Evolutionary conservation across 2,329 filamentous ascomycete genomes (phyloP).

Genomic region (Phialocephala subalpina): DNA sequence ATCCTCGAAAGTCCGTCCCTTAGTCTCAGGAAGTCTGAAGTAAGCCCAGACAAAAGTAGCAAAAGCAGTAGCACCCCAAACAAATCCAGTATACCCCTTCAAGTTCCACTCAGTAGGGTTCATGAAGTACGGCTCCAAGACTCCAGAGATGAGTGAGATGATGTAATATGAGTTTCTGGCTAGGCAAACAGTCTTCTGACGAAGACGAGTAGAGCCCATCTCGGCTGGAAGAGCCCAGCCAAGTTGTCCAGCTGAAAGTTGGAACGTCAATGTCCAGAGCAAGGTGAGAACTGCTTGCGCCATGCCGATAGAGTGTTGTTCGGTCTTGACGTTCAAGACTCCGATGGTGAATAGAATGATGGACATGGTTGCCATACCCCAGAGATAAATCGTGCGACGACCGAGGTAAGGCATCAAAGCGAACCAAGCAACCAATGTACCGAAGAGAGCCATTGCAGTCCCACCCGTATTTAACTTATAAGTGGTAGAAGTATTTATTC

Average conservation of each 20-base stretch:
- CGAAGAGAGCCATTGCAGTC: conserved; percentile 54
- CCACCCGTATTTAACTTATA: conserved; percentile 58
- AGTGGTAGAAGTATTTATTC: conserved; percentile 52
- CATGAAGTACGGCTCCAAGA: conserved; percentile 48
- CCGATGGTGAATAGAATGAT: conserved; percentile 57
- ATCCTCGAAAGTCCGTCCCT: conserved; percentile 52
- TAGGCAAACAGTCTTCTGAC: conserved; percentile 42
- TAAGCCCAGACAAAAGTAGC: conserved; percentile 48
- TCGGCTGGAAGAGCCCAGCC: conserved; percentile 46
- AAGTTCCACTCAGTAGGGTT: conserved; percentile 50
- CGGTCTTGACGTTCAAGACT: conserved; percentile 38
- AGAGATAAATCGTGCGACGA: conserved; percentile 57
- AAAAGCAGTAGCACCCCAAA: conserved; percentile 50
- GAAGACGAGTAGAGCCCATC: conserved; percentile 46
- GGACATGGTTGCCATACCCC: conserved; percentile 52
- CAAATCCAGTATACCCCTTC: conserved; percentile 47
- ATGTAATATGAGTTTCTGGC: conserved; percentile 47
- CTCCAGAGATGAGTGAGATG: conserved; percentile 42
- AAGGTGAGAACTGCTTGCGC: conserved; percentile 40
- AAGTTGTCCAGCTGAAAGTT: conserved; percentile 50
- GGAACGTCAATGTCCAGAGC: conserved; percentile 41
- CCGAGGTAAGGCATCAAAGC: conserved; percentile 55
- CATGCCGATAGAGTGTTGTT: conserved; percentile 28
- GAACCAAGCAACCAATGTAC: conserved; percentile 58
- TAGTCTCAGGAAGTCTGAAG: conserved; percentile 51